phyloP scores from a whole-genome alignment of 805 yeast genomes.

The Ogataea glucozyma region DNA sequence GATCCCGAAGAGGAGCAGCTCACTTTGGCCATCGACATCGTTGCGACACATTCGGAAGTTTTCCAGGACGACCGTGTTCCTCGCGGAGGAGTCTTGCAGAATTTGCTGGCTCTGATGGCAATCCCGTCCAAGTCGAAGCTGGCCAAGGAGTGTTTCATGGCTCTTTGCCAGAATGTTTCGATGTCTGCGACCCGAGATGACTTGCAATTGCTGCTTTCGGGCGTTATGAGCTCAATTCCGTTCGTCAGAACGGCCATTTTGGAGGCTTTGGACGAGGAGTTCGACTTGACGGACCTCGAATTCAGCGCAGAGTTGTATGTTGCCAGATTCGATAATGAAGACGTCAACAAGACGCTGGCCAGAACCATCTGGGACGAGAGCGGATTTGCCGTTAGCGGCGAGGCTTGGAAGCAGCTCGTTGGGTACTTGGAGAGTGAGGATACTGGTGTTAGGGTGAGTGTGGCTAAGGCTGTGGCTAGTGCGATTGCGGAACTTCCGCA shows the following conservation, averaged over 20 bases:
- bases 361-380: conserved; percentile 85
- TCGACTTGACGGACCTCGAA: conserved; percentile 51
- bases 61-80: conserved; percentile 71
- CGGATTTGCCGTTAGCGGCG: conserved; percentile 44
- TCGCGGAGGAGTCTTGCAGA: conserved; percentile 60
- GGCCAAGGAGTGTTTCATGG: conserved; percentile 79
- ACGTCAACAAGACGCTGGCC: conserved; percentile 63
- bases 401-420: conserved; percentile 49
- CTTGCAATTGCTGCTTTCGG: conserved; percentile 54
- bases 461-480: conserved; percentile 69
- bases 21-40: conserved; percentile 71
- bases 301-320: conserved; percentile 66
- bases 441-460: conserved; percentile 69
- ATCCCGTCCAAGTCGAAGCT: conserved; percentile 77
- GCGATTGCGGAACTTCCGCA: conserved; percentile 39
- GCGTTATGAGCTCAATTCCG: conserved; percentile 57
- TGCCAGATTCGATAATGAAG: conserved; percentile 71
- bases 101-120: conserved; percentile 65
- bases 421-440: conserved; percentile 53
- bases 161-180: conserved; percentile 79
- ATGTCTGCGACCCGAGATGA: conserved; percentile 60
- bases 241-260: conserved; percentile 79
- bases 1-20: conserved; percentile 88
- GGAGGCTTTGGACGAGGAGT: conserved; percentile 85
- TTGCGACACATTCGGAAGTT: conserved; percentile 65